Evolutionary conservation across 768 basidiomycete genomes (phyloP), one percentile per base, ranked within the genome.

Genomic region (Tulasnella calospora): DNA sequence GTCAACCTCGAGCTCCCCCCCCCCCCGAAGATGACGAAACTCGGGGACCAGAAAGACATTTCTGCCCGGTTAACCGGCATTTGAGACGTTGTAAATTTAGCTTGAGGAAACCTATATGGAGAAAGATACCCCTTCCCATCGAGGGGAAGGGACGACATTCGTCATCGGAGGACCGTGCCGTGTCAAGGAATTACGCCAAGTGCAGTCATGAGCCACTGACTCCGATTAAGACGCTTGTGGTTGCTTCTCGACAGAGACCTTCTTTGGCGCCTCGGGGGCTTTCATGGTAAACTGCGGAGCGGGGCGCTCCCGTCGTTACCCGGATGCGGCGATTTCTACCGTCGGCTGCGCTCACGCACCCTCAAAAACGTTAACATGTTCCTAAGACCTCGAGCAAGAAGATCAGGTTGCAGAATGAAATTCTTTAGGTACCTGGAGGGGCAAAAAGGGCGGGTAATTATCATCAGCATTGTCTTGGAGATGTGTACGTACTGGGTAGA

Each of bases 241-340:
- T 67, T 67, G 61, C 61, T 67, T 35, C 21, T 51, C 51, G 51
- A 51, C 51, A 12, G 51, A 51, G 51, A 51, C 13, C 61, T 67
- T 67, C 61, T 67, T 67, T 67, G 61, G 61, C 30, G 61, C 61
- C 61, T 67, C 61, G 61, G 61, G 55, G 30, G 61, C 35, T 67
- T 30, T 61, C 27, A 35, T 67, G 27, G 15, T 15, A 67, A 27
- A 67, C 61, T 67, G 61, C 61, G 61, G 61, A 35, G 33, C 33
- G 61, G 33, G 61, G 61, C 27, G 27, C 33, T 30, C 61, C 57
- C 27, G 61, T 67, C 61, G 30, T 35, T 67, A 67, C n/a, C 27
- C 61, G 33, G 33, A 67, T 30, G 33, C 61, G 27, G 61, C 27
- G 27, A 35, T 27, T 67, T 67, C 61, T 35, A 17, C 61, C 61